phyloP scores from a whole-genome alignment of 139 green algal species.

The Astrephomene gubernaculifera region DNA sequence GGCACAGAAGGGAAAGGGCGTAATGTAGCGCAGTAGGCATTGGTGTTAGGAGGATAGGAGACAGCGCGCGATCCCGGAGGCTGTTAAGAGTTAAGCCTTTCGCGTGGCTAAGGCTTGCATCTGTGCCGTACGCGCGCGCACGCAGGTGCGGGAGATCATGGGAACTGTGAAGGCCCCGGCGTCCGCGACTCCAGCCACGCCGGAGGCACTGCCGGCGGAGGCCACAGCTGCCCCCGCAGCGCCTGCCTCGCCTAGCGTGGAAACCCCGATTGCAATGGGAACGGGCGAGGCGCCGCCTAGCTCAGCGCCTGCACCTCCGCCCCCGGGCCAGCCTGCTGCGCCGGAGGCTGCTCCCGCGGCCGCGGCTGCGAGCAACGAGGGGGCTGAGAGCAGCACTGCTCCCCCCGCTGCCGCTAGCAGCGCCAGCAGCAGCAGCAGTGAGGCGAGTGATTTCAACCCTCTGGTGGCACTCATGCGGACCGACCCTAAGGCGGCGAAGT shows the following conservation, averaged over 20 bases:
- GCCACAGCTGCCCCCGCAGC: too few species aligned
- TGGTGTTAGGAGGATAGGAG: too few species aligned
- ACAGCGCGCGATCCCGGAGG: too few species aligned
- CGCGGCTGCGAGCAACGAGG: too few species aligned
- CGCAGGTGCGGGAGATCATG: background rate
- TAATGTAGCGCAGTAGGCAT: too few species aligned
- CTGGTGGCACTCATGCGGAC: conserved; percentile 28
- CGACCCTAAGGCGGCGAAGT: conserved; percentile 15
- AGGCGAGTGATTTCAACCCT: background rate
- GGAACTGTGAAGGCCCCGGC: background rate
- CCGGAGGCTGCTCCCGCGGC: background rate
- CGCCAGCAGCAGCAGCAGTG: background rate
- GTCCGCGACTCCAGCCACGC: background rate
- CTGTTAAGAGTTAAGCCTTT: too few species aligned
- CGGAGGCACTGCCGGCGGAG: background rate
- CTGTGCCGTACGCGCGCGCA: too few species aligned
- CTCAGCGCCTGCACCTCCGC: background rate
- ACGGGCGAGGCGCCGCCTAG: background rate
- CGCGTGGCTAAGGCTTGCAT: too few species aligned
- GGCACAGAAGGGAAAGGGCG: too few species aligned
- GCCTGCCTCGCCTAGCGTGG: too few species aligned
- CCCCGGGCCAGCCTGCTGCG: background rate
- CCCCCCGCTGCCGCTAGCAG: background rate
- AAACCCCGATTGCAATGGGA: too few species aligned
- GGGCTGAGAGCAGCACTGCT: background rate